phyloP scores from a whole-genome alignment of 108 stramenopile species.

The Skeletonema menzelii region DNA sequence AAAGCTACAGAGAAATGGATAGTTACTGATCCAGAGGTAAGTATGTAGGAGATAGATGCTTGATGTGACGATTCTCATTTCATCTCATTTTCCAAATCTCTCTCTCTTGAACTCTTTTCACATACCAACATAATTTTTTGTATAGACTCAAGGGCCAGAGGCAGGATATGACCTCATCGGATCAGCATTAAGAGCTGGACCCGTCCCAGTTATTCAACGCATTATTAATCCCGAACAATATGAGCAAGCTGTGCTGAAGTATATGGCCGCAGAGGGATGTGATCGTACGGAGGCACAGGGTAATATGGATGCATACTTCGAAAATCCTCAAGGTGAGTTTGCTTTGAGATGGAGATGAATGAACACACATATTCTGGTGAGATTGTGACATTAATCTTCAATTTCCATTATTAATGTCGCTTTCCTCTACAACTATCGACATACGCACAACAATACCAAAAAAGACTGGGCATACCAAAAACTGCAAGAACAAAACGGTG shows the following conservation, averaged over 20 bases:
- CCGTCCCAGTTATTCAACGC: conserved; percentile 58
- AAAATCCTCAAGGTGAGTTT: conserved; percentile 41
- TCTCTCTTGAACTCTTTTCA: background rate
- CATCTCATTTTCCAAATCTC: background rate
- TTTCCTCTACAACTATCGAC: too few relatives aligned
- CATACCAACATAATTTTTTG: background rate
- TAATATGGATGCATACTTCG: conserved; percentile 76
- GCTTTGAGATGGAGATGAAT: too few relatives aligned
- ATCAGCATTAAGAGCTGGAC: conserved; percentile 63
- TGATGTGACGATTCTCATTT: background rate
- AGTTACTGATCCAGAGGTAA: conserved; percentile 38
- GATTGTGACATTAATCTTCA: too few relatives aligned
- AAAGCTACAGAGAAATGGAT: conserved; percentile 30
- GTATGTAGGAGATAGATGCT: too few relatives aligned
- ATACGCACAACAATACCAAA: too few relatives aligned
- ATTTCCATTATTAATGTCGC: too few relatives aligned
- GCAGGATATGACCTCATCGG: conserved; percentile 57
- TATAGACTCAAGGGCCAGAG: conserved; percentile 38
- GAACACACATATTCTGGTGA: background rate
- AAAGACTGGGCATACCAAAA: conserved; percentile 37
- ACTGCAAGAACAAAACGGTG: conserved; percentile 28
- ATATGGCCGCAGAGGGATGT: conserved; percentile 58
- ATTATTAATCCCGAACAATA: conserved; percentile 56
- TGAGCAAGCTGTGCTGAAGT: conserved; percentile 72
- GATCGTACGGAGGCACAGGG: conserved; percentile 60